phyloP scores from a whole-genome alignment of 2,329 filamentous ascomycete species.

The Xylaria multiplex region DNA sequence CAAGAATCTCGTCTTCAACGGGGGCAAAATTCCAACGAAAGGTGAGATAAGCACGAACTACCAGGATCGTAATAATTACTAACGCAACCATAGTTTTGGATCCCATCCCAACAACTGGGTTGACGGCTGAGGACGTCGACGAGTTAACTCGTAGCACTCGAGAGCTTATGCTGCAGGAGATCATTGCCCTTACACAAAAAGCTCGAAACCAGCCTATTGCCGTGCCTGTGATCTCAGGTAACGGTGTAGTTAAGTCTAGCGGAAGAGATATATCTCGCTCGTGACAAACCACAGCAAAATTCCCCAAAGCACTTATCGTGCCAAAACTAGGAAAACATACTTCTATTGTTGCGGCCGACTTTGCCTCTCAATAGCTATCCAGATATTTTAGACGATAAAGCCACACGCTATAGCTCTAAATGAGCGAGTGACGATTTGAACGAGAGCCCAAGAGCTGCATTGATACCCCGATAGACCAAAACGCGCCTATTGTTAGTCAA shows the following conservation, averaged over 20 bases:
- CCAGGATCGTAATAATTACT: slow-evolving; percentile 17
- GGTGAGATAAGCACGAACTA: slow-evolving; percentile 58
- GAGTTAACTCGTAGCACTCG: slow-evolving; percentile 73
- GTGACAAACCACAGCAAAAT: slow-evolving; percentile 8
- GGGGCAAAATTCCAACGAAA: slow-evolving; percentile 78
- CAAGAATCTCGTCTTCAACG: slow-evolving; percentile 71
- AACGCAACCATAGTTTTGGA: slow-evolving; percentile 69
- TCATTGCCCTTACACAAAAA: slow-evolving; percentile 64
- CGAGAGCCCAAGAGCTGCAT: slow-evolving; percentile 29
- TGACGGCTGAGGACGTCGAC: slow-evolving; percentile 81
- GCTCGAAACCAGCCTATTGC: slow-evolving; percentile 55
- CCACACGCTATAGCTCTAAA: slow-evolving; percentile 1
- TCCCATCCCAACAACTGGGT: slow-evolving; percentile 79
- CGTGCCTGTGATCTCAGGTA: slow-evolving; percentile 40
- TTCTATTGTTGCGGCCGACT: not conserved
- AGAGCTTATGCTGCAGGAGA: slow-evolving; percentile 78
- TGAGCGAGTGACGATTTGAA: slow-evolving; percentile 23
- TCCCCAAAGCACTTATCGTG: not conserved
- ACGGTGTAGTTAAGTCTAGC: slow-evolving; percentile 49
- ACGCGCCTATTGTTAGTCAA: slow-evolving; percentile 32
- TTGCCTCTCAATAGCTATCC: not conserved
- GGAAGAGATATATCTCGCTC: slow-evolving; percentile 44
- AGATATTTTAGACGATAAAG: not conserved
- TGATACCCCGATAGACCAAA: slow-evolving; percentile 45
- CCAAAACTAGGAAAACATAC: not conserved